Evolutionary conservation across 2,329 filamentous ascomycete genomes (phyloP).

Genomic region (Sporothrix brasiliensis): DNA sequence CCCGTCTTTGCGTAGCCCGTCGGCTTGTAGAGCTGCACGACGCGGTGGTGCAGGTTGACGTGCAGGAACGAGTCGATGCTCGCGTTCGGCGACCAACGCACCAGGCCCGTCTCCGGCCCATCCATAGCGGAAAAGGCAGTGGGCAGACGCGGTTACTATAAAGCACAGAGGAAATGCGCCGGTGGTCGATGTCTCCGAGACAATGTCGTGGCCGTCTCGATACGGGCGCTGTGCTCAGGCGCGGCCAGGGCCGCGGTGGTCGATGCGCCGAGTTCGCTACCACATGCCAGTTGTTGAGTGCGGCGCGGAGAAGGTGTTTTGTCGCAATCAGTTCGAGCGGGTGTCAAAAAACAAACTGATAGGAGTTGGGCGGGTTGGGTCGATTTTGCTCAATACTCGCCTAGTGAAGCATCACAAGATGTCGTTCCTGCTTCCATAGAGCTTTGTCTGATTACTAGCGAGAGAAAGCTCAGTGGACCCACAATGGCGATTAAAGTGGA

Average conservation of each 20-base stretch:
- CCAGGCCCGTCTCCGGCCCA: constrained; percentile 63
- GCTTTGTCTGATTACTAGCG: not conserved
- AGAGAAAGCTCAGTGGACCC: not conserved
- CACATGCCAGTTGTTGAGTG: not conserved
- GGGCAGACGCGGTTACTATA: no score
- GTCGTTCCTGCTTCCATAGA: not conserved
- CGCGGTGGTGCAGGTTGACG: constrained; percentile 65
- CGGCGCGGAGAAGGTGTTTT: not conserved
- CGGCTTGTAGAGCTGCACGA: constrained; percentile 65
- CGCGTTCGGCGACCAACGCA: constrained; percentile 67
- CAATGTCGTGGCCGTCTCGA: not conserved
- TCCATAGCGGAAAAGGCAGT: constrained; percentile 49
- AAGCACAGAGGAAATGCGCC: not conserved
- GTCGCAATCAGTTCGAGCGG: not conserved
- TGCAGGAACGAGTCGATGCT: constrained; percentile 64
- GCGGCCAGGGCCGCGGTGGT: constrained; percentile 10
- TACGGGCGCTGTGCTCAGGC: not conserved
- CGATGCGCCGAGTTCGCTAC: constrained; percentile 9
- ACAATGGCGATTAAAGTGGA: constrained; percentile 2
- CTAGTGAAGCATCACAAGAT: not conserved
- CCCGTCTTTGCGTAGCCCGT: constrained; percentile 61
- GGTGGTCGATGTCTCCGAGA: not conserved
- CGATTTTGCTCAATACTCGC: not conserved
- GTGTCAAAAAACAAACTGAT: not conserved
- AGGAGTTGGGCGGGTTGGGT: no score